Evolutionary conservation across 352 stramenopile species (phyloP), one percentile per base, ranked within the genome.

Genomic region (Thraustochytrium sp.): DNA sequence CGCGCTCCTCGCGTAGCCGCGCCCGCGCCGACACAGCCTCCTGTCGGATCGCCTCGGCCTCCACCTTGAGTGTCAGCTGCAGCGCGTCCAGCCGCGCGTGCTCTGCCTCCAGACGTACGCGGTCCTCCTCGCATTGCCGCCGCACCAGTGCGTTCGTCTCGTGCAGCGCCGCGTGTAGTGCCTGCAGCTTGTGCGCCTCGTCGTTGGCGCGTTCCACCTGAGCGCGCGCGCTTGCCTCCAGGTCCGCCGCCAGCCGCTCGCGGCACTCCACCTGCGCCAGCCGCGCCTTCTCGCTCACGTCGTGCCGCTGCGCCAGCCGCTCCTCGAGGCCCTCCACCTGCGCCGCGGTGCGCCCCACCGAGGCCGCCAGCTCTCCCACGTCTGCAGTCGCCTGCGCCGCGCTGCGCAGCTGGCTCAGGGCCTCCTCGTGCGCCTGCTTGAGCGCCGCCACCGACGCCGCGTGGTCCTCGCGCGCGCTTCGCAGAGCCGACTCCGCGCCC

Each of bases 1-100:
- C 46, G 31, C 68, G 68, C 48, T 80, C 68, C 31, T 80, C 68
- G 1, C 68, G 68, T 21, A 80, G 29, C 5, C 53, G 34, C 34
- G 44, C 48, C 5, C 68, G 48, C 11, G 48, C 68, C 8, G 26
- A 42, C n/a, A 65, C 76, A 3, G 68, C 68, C 1, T 80, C 68
- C 5, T 31, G 42, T n/a, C 68, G 48, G 13, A 80, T 16, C 26
- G 68, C 26, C 37, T 80, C 68, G 11, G 68, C n/a, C 26, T 80
- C 68, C 34, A 63, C 34, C 38, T 80, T 80, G 23, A 80, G 53
- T 13, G 68, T 80, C n/a, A 80, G 37, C 44, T 80, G 68, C 48
- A 80, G 38, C 8, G 68, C 68, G 38, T 80, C 68, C 23, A 80
- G 23, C 5, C 68, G 68, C 9, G 68, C 68, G 42, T 80, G 68